These are phyloP conservation scores for Lentinus tigrinus DNA, from an alignment of 768 basidiomycete species.

Conservation along the genomic window DNA sequence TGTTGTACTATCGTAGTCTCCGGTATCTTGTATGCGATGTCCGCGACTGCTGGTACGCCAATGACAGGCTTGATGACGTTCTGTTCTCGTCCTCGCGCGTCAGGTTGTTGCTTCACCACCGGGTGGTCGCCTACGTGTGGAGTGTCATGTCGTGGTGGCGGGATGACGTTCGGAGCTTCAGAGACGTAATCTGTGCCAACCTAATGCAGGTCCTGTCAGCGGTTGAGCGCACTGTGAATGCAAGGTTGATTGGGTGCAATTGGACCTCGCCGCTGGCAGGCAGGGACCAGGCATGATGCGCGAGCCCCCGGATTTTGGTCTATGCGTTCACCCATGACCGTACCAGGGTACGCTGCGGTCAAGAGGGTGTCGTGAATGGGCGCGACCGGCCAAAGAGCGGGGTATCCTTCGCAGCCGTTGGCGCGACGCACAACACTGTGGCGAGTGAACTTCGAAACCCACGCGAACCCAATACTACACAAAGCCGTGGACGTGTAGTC, in stretches of 20 bases:
- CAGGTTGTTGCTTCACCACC: not conserved
- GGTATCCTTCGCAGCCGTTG: no score
- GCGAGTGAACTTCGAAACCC: no score
- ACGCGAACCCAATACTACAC: no score
- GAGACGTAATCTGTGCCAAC: constrained; percentile 11
- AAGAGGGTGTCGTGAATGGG: no score
- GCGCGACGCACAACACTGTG: no score
- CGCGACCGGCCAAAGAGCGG: no score
- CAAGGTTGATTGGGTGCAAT: not conserved
- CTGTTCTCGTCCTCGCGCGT: constrained; percentile 1
- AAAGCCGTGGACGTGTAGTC: no score
- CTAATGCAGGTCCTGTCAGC: not conserved
- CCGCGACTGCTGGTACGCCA: constrained; percentile 3
- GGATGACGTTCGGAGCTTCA: constrained; percentile 3
- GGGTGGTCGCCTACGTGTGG: constrained; percentile 6
- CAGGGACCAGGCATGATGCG: no score
- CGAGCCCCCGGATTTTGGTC: no score
- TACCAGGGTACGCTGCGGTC: no score
- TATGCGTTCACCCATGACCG: no score
- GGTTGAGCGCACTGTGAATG: not conserved
- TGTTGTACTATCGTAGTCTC: constrained; percentile 60
- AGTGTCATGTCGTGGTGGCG: not conserved
- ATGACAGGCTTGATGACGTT: not conserved
- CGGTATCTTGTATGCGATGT: constrained; percentile 36
- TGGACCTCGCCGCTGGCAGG: no score